Evolutionary conservation across 306 rosid species (phyloP).

Genomic region (Pueraria montana): DNA sequence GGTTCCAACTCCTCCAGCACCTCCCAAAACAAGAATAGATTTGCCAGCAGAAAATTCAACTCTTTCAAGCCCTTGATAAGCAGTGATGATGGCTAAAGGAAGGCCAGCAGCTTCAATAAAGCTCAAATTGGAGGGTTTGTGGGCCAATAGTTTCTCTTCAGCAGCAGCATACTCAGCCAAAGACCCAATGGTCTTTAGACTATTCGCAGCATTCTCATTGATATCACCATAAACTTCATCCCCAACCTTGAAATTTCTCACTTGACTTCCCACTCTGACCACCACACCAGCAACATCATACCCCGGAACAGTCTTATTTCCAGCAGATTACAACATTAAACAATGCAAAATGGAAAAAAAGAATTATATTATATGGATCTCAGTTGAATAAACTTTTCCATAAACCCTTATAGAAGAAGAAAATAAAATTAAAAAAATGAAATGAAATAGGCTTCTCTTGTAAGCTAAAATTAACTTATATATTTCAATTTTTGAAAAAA

Average conservation of each 20-base stretch:
- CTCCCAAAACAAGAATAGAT: conserved; percentile 71
- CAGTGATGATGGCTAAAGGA: conserved; percentile 67
- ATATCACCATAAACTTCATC: conserved; percentile 31
- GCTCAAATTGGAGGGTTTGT: conserved; percentile 67
- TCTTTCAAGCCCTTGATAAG: conserved; percentile 63
- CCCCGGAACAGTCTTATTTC: conserved; percentile 26
- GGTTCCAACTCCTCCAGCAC: conserved; percentile 78
- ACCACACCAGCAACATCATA: conserved; percentile 45
- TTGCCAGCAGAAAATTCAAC: conserved; percentile 56
- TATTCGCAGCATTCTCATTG: neutral
- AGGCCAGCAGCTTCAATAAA: conserved; percentile 74
- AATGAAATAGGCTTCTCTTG: too few relatives aligned
- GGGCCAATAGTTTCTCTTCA: conserved; percentile 65
- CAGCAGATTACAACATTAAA: neutral
- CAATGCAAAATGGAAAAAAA: neutral
- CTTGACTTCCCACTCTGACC: conserved; percentile 38
- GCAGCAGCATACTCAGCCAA: conserved; percentile 51
- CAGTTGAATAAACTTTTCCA: too few relatives aligned
- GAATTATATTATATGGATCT: too few relatives aligned
- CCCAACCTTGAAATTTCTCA: conserved; percentile 41
- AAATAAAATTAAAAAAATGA: too few relatives aligned
- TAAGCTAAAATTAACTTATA: too few relatives aligned
- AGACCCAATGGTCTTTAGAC: neutral
- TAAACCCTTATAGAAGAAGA: too few relatives aligned
- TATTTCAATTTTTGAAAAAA: too few relatives aligned